A percentile compares a stretch with the other conserved stretches of the same genome.
Evolutionary conservation across 1,284 basidiomycete species (phyloP).

Genomic region (Ceratobasidium sp.): DNA sequence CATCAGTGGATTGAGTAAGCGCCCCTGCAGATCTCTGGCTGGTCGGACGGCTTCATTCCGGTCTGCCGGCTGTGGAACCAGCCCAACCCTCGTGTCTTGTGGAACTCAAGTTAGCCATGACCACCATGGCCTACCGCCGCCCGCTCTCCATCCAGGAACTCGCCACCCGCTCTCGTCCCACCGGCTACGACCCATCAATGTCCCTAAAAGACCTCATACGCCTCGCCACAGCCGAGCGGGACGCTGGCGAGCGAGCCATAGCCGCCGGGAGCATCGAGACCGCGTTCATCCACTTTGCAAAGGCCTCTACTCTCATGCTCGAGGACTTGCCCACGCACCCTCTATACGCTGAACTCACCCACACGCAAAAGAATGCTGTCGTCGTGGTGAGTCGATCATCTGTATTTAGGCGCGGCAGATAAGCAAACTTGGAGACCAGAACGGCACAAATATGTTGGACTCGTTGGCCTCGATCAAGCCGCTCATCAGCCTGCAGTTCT

Average conservation of each 20-base stretch:
- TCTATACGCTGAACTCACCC: slow-evolving; percentile 54
- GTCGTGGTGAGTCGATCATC: slow-evolving; percentile 54
- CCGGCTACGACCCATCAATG: slow-evolving; percentile 45
- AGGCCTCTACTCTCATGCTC: slow-evolving; percentile 70
- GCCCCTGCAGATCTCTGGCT: no score
- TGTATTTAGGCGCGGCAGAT: slow-evolving; percentile 26
- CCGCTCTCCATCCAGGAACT: slow-evolving; percentile 47
- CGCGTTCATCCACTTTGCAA: slow-evolving; percentile 68
- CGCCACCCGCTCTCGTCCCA: slow-evolving; percentile 41
- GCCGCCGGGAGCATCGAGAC: slow-evolving; percentile 63
- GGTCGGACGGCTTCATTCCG: no score
- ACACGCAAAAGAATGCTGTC: slow-evolving; percentile 56
- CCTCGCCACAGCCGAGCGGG: slow-evolving; percentile 53
- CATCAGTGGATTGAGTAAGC: no score
- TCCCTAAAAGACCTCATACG: slow-evolving; percentile 51
- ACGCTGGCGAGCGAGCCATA: slow-evolving; percentile 57
- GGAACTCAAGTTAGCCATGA: no score
- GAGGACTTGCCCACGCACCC: slow-evolving; percentile 68
- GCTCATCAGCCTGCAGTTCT: slow-evolving; percentile 28
- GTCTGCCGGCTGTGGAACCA: no score
- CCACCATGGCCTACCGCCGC: slow-evolving; percentile 24
- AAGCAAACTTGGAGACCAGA: slow-evolving; percentile 46
- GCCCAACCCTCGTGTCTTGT: no score
- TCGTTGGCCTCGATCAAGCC: slow-evolving; percentile 39
- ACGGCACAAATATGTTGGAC: slow-evolving; percentile 50